Evolutionary conservation across 176 grass and related monocot genomes (phyloP).

Genomic region (Zea mays): Zm-B73-REFERENCE-NAM-5.0 NC_050096.1:21857501-21858000

Average conservation of each 20-base stretch:
- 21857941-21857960: too few relatives aligned
- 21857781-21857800: too few relatives aligned
- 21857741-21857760: too few relatives aligned
- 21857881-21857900: too few relatives aligned
- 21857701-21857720: not conserved
- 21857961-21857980: not conserved
- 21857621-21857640: conserved; percentile 49
- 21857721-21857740: not conserved
- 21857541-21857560: conserved; percentile 49
- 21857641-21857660: conserved; percentile 31
- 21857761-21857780: too few relatives aligned
- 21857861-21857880: too few relatives aligned
- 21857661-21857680: conserved; percentile 5
- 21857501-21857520: conserved; percentile 66
- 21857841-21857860: too few relatives aligned
- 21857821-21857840: too few relatives aligned
- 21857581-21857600: conserved; percentile 48
- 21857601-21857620: conserved; percentile 41
- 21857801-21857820: too few relatives aligned
- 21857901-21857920: too few relatives aligned
- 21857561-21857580: conserved; percentile 33
- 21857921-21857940: too few relatives aligned
- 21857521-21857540: conserved; percentile 56
- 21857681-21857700: not conserved
- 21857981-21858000: not conserved